Evolutionary conservation across 352 stramenopile genomes (phyloP), one percentile per base, ranked within the genome.

Genomic region (Pythium phragmiticola): DNA sequence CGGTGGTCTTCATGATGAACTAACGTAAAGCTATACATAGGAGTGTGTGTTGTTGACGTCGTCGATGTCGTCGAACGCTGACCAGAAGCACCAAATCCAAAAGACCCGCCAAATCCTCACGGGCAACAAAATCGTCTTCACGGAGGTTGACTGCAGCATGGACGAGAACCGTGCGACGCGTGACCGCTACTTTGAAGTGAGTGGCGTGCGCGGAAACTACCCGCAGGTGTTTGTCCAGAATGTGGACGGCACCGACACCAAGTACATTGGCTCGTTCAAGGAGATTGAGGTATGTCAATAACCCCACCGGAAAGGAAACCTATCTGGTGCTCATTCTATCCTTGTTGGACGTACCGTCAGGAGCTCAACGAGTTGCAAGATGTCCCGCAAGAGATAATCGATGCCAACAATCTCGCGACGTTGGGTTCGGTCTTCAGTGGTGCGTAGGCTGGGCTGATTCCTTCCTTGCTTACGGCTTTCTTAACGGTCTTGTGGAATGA

Each of bases 331-430:
- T 53, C 12, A 53, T 2, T 5, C 9, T 17, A 14, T 23, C n/a
- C n/a, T 57, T 33, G 23, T 17, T 17, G 51, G n/a, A 11, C 8
- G 11, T 19, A 28, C 16, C 5, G 33, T 17, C 48, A 94, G 85
- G 68, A 94, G 68, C 65, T 94, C 49, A 94, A 94, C 59, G 85
- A 94, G 70, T 77, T 92, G 76, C 84, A 78, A 60, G 85, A 94
- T 70, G 61, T 94, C 54, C 77, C 85, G n/a, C 58, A 73, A 19
- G 85, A 92, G 26, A 80, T 92, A 42, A 59, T 94, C 28, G 77
- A 87, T 49, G 72, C 80, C 34, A 90, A 94, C 77, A 89, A 91
- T 64, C 83, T 90, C 46, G n/a, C 57, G 23, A 92, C 82, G 51
- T 72, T 94, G 57, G 68, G 79, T 28, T 79, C 69, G 13, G 84